A percentile compares a stretch with the other conserved stretches of the same genome.
Evolutionary conservation across 345 rosid species (phyloP).

Genomic region (Cochlearia excelsa): DNA sequence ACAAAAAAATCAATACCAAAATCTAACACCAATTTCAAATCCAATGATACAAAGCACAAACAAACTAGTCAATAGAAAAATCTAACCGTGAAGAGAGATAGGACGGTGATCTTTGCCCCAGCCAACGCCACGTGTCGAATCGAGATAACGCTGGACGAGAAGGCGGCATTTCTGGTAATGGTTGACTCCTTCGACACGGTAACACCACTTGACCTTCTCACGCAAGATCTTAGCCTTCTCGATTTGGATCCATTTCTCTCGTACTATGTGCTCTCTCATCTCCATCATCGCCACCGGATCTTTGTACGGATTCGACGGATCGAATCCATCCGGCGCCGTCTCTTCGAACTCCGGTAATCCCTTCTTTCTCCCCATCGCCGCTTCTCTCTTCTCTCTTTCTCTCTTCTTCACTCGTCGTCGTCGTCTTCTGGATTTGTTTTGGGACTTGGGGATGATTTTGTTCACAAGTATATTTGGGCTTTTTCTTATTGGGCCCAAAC

Average conservation of each 20-base stretch:
- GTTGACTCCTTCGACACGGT: conserved; percentile 94
- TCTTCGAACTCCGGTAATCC: conserved; percentile 87
- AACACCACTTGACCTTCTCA: conserved; percentile 90
- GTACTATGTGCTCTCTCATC: conserved; percentile 91
- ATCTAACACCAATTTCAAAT: neutral
- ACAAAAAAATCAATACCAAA: neutral
- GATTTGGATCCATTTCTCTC: conserved; percentile 99
- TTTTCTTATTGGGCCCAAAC: neutral
- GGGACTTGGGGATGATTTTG: neutral
- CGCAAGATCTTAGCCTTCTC: conserved; percentile 97
- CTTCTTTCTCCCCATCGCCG: conserved; percentile 89
- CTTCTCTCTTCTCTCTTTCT: conserved; percentile 10
- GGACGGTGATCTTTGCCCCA: conserved; percentile 99
- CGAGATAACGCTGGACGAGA: conserved; percentile 88
- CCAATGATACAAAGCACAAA: neutral
- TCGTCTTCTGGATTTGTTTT: conserved; percentile 7
- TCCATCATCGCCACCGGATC: conserved; percentile 98
- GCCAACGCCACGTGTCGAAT: conserved; percentile 95
- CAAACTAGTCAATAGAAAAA: neutral
- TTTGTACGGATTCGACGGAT: conserved; percentile 76
- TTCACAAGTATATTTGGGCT: conserved; percentile 3
- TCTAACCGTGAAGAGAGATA: conserved; percentile 74
- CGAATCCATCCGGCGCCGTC: conserved; percentile 94
- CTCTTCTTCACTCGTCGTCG: conserved; percentile 12
- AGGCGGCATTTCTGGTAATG: conserved; percentile 97